Conservation (phyloP, 306 rosid genomes). For the Urtica urens region DNA sequence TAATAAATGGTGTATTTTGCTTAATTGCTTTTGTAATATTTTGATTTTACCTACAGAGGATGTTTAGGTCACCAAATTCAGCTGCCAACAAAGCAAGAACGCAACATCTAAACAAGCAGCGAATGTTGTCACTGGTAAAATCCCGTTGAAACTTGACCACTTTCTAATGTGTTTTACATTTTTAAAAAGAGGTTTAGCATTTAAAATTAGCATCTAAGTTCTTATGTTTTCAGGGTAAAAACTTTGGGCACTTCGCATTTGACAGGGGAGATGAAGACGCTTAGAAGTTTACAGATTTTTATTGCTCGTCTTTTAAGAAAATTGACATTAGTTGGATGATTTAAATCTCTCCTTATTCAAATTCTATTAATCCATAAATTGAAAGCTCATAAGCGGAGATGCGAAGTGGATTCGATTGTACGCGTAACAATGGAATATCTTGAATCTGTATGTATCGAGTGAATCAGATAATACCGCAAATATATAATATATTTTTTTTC, state of each 20-base stretch:
- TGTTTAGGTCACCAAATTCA: conserved; percentile 82
- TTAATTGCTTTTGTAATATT: not conserved
- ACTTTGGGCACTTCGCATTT: conserved; percentile 61
- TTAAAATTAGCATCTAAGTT: not conserved
- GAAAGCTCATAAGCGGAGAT: not conserved
- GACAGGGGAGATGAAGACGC: conserved; percentile 39
- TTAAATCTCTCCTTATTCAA: not conserved
- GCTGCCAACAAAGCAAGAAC: conserved; percentile 77
- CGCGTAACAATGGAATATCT: too few relatives aligned
- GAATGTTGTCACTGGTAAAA: conserved; percentile 61
- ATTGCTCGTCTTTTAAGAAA: not conserved
- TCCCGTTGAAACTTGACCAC: not conserved
- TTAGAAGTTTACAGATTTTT: not conserved
- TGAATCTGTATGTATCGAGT: too few relatives aligned
- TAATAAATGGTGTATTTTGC: not conserved
- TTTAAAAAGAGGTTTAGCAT: not conserved
- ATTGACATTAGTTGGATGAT: not conserved
- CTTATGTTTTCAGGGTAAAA: conserved; percentile 43
- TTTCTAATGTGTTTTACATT: too few relatives aligned
- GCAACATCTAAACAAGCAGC: conserved; percentile 66
- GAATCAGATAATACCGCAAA: too few relatives aligned
- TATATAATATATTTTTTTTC: too few relatives aligned
- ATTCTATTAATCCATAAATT: not conserved
- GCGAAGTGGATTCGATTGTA: not conserved
- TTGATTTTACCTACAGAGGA: conserved; percentile 43